phyloP scores from a whole-genome alignment of 257 asterid genomes.

The Solanum virginianum region DNA sequence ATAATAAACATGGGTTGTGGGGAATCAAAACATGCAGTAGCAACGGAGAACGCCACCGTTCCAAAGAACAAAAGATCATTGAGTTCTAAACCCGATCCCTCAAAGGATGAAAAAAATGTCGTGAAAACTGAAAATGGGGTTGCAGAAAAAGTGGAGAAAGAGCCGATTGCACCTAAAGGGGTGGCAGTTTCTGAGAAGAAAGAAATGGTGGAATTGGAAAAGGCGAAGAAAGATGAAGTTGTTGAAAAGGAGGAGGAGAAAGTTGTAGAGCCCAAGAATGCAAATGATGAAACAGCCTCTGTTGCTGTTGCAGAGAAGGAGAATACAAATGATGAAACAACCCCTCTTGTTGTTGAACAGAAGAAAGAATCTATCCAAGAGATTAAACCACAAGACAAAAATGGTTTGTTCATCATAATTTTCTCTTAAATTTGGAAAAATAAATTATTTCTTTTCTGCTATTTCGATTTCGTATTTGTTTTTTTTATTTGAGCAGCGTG shows the following conservation, averaged over 20 bases:
- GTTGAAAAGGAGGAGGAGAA: not conserved
- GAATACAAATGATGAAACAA: not conserved
- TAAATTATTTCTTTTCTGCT: not conserved
- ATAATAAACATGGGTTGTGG: conserved; percentile 57
- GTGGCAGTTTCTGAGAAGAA: not conserved
- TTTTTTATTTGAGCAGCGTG: no score
- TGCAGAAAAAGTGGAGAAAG: not conserved
- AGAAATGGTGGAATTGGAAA: not conserved
- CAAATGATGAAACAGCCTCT: not conserved
- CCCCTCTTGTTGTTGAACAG: not conserved
- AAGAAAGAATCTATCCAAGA: conserved; percentile 9
- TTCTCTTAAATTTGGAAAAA: not conserved
- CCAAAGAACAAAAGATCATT: conserved; percentile 33
- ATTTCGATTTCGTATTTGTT: not conserved
- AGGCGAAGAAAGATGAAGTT: not conserved
- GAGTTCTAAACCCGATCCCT: conserved; percentile 8
- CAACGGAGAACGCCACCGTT: conserved; percentile 38
- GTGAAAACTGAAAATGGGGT: not conserved
- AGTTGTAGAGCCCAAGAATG: not conserved
- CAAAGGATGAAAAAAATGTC: conserved; percentile 2
- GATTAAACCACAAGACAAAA: conserved; percentile 10
- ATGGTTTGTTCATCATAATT: conserved; percentile 18
- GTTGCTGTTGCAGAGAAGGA: not conserved
- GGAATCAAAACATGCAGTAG: conserved; percentile 80
- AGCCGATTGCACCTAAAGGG: not conserved